A percentile compares a stretch with the other conserved stretches of the same genome.
phyloP scores from a whole-genome alignment of 805 yeast genomes.

The Monosporozyma servazzii region DNA sequence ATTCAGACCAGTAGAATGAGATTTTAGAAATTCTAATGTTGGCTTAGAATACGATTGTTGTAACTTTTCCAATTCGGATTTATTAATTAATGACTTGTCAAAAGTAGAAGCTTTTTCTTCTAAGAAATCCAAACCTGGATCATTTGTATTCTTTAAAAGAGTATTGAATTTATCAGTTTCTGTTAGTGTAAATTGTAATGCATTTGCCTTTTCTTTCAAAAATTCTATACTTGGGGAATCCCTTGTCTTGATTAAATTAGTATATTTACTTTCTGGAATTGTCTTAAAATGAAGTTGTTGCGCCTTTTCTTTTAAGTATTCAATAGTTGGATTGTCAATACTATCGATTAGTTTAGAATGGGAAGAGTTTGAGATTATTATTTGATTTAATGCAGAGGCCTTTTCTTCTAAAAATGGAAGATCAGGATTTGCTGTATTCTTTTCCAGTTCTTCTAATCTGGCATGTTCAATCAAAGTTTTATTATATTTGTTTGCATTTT shows the following conservation, averaged over 20 bases:
- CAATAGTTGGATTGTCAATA: slow-evolving; percentile 9
- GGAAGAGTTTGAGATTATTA: slow-evolving; percentile 14
- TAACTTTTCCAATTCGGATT: not conserved
- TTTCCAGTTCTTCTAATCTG: slow-evolving; percentile 8
- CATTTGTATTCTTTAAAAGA: slow-evolving; percentile 2
- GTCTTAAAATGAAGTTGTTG: not conserved
- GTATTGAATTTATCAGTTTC: not conserved
- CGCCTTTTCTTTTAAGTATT: slow-evolving; percentile 10
- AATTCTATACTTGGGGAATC: slow-evolving; percentile 2
- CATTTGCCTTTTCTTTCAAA: slow-evolving; percentile 8
- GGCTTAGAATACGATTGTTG: slow-evolving; percentile 4
- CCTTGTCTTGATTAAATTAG: not conserved
- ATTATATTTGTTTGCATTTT: not conserved
- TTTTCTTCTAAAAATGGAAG: slow-evolving; percentile 5
- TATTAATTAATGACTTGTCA: not conserved
- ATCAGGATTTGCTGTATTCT: slow-evolving; percentile 10
- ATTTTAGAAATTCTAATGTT: slow-evolving; percentile 11
- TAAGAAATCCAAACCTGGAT: not conserved
- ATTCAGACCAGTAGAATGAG: not conserved
- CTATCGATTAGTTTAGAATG: slow-evolving; percentile 8
- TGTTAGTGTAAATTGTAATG: not conserved
- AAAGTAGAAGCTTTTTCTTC: not conserved
- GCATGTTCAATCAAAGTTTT: slow-evolving; percentile 1
- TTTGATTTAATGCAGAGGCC: slow-evolving; percentile 14
- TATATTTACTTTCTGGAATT: not conserved